Conservation (phyloP, 768 basidiomycete genomes). For the Boletus rufocinnamomeus region DNA sequence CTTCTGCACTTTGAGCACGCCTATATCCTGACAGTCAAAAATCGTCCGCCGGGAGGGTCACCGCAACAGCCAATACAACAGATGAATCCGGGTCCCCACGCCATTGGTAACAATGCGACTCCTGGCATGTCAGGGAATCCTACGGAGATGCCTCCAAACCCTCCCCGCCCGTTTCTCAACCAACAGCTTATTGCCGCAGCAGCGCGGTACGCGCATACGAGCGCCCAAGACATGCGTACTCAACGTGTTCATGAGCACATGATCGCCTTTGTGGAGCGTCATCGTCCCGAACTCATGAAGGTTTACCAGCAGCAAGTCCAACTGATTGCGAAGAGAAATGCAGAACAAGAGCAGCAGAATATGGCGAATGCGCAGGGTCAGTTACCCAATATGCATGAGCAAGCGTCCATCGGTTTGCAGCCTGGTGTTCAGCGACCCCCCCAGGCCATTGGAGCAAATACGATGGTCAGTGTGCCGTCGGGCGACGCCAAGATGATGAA, state of each 20-base stretch:
- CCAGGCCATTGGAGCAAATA: constrained; percentile 12
- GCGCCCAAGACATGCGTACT: constrained; percentile 53
- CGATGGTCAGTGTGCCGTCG: constrained; percentile 11
- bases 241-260: constrained; percentile 50
- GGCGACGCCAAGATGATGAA: constrained; percentile 24
- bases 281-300: constrained; percentile 41
- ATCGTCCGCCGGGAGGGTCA: constrained; percentile 17
- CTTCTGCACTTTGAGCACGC: constrained; percentile 57
- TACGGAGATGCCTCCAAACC: constrained; percentile 23
- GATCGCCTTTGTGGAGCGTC: constrained; percentile 57
- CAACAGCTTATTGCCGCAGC: constrained; percentile 45
- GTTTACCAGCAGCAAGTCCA: constrained; percentile 31
- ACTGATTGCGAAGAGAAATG: constrained; percentile 21
- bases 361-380: constrained; percentile 21
- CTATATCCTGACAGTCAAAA: constrained; percentile 46
- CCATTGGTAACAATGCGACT: constrained; percentile 12
- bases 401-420: constrained; percentile 11
- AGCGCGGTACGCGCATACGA: constrained; percentile 48
- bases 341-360: constrained; percentile 28
- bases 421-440: constrained; percentile 21
- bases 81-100: constrained; percentile 14
- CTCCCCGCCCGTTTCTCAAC: constrained; percentile 9
- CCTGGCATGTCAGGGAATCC: constrained; percentile 18
- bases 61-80: constrained; percentile 18
- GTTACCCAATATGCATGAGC: constrained; percentile 26